Base-by-base conservation (phyloP, 768 basidiomycete species). In the Pleurotus djamor region DNA sequence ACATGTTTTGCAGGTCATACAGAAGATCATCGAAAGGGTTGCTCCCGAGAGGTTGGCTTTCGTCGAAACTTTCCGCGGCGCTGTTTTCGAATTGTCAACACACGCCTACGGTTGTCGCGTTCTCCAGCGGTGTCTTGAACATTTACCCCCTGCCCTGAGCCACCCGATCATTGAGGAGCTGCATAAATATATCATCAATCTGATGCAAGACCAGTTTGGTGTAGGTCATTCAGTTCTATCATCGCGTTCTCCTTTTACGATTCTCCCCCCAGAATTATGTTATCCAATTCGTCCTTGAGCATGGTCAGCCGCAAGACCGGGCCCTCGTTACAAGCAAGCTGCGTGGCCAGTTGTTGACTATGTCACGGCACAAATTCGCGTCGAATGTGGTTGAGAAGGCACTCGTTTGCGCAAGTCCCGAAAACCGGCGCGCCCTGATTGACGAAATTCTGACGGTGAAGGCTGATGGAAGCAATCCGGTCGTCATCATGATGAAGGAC, bases 311-410 rank as follows among this genome's bases (percentile, higher is more conserved):
- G 0, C 79, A 85, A 10, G 96, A 98, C 68, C 83, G 83, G 54
- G 76, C 79, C 2, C 74, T 81, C 58, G 82, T 97, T 38, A 79
- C 94, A 58, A 72, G 76, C 12, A 84, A 85, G 63, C 79, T 98
- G 52, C 83, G 80, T 7, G 92, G 92, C 3, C 88, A 92, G 66
- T 82, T 98, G 70, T 70, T 95, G 45, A 77, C 79, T 61, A 85
- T 96, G 81, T 83, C 93, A 0, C 83, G 87, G 55, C 93, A 94
- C 70, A 96, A 96, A 69, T 96, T 92, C 67, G 95, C 94, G 4
- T 97, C 95, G 4, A 98, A 99, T 67, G 96, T 98, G 16, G 91
- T 90, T 71, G 96, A 96, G 74, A 95, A 94, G 72, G 94, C 93
- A 4, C 80, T 96, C 37, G 71, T 86, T 33, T 85, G 80, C 36